Evolutionary conservation across 805 yeast species (phyloP).

Genomic region (Candida maltosa): DNA sequence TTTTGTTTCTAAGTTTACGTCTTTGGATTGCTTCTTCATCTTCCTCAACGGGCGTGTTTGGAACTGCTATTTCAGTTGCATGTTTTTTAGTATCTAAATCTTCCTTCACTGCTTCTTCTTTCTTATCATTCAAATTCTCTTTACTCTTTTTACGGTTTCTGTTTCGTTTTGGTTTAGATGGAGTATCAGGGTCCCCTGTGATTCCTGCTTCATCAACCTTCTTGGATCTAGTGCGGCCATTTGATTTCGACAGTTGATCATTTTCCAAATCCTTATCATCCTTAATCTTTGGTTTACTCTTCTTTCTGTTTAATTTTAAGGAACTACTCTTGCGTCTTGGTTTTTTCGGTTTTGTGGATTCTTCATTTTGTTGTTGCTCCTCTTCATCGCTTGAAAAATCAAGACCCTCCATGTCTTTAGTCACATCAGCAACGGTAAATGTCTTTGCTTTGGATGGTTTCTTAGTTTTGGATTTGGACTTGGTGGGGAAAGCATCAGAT

Average conservation of each 20-base stretch:
- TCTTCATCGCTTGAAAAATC: constrained; percentile 26
- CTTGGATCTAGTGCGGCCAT: neutral
- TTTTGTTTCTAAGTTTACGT: constrained; percentile 12
- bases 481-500: constrained; percentile 1
- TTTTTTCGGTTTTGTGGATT: neutral
- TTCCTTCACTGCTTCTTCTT: constrained; percentile 1
- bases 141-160: constrained; percentile 2
- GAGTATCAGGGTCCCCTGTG: neutral
- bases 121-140: neutral
- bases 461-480: neutral
- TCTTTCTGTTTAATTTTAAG: too few relatives aligned
- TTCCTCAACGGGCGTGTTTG: neutral
- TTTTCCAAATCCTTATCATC: neutral
- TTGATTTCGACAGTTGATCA: too few relatives aligned
- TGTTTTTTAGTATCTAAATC: neutral
- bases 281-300: neutral
- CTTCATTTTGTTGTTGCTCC: constrained; percentile 3
- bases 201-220: neutral
- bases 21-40: constrained; percentile 4
- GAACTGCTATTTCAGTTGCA: neutral
- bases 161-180: neutral
- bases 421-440: constrained; percentile 19
- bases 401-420: constrained; percentile 24
- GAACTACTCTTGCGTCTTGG: too few relatives aligned
- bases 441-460: constrained; percentile 7